These are phyloP conservation scores for Aspergillus olivimuriae DNA, from an alignment of 495 filamentous ascomycete species.

Conservation along the genomic window DNA sequence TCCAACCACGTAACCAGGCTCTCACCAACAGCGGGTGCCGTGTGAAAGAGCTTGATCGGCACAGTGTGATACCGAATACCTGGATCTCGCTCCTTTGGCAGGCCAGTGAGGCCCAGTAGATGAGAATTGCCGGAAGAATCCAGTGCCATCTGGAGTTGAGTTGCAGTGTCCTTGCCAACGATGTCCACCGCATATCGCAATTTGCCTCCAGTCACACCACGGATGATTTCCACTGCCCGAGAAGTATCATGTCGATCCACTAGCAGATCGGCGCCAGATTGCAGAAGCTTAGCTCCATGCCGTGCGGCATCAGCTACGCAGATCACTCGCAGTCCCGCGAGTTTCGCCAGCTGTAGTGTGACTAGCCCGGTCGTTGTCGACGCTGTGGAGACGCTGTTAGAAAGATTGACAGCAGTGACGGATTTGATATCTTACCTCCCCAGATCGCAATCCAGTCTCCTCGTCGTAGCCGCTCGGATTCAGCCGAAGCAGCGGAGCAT, in stretches of 20 bases:
- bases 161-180: slow-evolving; percentile 51
- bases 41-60: slow-evolving; percentile 65
- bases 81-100: slow-evolving; percentile 45
- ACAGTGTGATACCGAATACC: slow-evolving; percentile 52
- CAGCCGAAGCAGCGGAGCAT: slow-evolving; percentile 34
- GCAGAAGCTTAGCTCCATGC: slow-evolving; percentile 49
- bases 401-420: neutral
- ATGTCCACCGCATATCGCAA: slow-evolving; percentile 60
- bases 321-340: slow-evolving; percentile 51
- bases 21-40: slow-evolving; percentile 50
- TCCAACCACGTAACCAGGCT: slow-evolving; percentile 55
- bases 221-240: slow-evolving; percentile 54
- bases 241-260: slow-evolving; percentile 55
- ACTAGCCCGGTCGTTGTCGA: slow-evolving; percentile 57
- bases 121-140: slow-evolving; percentile 36
- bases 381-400: slow-evolving; percentile 30
- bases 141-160: slow-evolving; percentile 42
- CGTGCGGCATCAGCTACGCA: slow-evolving; percentile 54
- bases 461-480: slow-evolving; percentile 35
- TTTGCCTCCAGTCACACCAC: slow-evolving; percentile 43
- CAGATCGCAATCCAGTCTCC: slow-evolving; percentile 66
- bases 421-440: slow-evolving; percentile 61
- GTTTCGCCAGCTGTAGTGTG: slow-evolving; percentile 54
- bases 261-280: slow-evolving; percentile 50
- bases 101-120: slow-evolving; percentile 55